These are phyloP conservation scores for Reticulascus tulasneorum DNA, from an alignment of 2,329 filamentous ascomycete genomes.

Conservation along the genomic window DNA sequence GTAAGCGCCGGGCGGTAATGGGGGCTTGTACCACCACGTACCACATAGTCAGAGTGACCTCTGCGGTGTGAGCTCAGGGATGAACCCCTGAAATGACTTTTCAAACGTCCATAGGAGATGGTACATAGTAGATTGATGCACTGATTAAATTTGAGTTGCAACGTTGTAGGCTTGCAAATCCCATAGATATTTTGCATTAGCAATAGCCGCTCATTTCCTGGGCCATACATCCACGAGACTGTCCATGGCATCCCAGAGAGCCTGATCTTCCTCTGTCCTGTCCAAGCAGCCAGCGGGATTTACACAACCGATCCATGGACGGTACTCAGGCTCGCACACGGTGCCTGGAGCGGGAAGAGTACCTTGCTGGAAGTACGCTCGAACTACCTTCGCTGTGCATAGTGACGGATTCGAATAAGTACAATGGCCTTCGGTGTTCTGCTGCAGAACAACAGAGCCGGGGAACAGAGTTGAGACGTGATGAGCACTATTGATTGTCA, in stretches of 20 bases:
- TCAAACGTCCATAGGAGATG: no score
- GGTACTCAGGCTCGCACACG: slow-evolving; percentile 4
- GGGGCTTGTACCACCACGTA: no score
- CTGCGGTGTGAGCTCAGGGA: no score
- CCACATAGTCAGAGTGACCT: no score
- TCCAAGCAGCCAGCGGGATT: background rate
- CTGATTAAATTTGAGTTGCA: no score
- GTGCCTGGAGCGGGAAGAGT: slow-evolving; percentile 3
- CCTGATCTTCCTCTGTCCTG: slow-evolving; percentile 1
- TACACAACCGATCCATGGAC: slow-evolving; percentile 3
- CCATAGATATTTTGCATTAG: no score
- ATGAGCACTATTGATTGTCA: background rate
- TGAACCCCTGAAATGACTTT: no score
- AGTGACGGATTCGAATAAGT: background rate
- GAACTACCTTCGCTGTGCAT: slow-evolving; percentile 1
- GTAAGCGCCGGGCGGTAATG: no score
- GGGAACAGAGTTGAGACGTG: slow-evolving; percentile 3
- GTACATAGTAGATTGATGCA: no score
- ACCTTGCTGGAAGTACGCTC: slow-evolving; percentile 2
- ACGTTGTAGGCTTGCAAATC: no score
- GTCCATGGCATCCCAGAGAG: background rate
- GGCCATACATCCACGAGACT: no score
- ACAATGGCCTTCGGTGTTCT: slow-evolving; percentile 5
- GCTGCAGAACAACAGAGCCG: slow-evolving; percentile 2
- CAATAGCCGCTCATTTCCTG: no score